A percentile compares a stretch with the other conserved stretches of the same genome.
Evolutionary conservation across 176 grass and related monocot genomes (phyloP).

Genomic region (Cenchrus purpureus): DNA sequence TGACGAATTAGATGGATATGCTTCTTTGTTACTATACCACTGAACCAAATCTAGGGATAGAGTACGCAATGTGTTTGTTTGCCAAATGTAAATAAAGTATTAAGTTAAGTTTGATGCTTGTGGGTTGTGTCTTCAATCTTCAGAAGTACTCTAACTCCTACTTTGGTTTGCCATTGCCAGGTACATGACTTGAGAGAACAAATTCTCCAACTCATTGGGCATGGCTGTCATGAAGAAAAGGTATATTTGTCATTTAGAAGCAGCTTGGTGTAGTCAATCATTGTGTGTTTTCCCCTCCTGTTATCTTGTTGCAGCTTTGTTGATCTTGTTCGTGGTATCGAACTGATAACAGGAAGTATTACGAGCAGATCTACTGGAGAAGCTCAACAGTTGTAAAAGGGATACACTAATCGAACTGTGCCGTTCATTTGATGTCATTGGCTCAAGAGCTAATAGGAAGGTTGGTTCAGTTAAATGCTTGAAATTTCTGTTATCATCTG

Average conservation of each 20-base stretch:
- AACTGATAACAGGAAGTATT: slow-evolving; percentile 45
- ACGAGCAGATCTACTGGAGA: slow-evolving; percentile 44
- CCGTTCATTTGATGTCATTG: slow-evolving; percentile 44
- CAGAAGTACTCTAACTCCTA: slow-evolving; percentile 19
- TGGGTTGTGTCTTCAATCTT: neutral
- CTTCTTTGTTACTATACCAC: neutral
- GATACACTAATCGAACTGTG: slow-evolving; percentile 41
- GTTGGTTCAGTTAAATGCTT: slow-evolving; percentile 26
- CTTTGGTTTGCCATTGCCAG: slow-evolving; percentile 20
- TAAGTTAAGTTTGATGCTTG: neutral
- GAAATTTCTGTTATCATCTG: slow-evolving; percentile 37
- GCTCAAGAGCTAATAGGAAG: slow-evolving; percentile 49
- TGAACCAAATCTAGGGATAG: neutral
- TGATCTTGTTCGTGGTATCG: slow-evolving; percentile 10
- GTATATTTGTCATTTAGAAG: slow-evolving; percentile 15
- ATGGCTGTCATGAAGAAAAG: slow-evolving; percentile 42
- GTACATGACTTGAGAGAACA: slow-evolving; percentile 49
- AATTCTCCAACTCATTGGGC: slow-evolving; percentile 43
- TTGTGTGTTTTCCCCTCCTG: neutral
- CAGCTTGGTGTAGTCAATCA: slow-evolving; percentile 7
- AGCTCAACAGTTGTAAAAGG: slow-evolving; percentile 39
- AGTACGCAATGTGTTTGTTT: neutral
- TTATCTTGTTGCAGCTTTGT: neutral
- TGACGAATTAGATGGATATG: neutral
- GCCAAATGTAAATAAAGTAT: neutral